These are phyloP conservation scores for Drechmeria coniospora DNA, from an alignment of 2,329 filamentous ascomycete species.

Conservation along the genomic window DNA sequence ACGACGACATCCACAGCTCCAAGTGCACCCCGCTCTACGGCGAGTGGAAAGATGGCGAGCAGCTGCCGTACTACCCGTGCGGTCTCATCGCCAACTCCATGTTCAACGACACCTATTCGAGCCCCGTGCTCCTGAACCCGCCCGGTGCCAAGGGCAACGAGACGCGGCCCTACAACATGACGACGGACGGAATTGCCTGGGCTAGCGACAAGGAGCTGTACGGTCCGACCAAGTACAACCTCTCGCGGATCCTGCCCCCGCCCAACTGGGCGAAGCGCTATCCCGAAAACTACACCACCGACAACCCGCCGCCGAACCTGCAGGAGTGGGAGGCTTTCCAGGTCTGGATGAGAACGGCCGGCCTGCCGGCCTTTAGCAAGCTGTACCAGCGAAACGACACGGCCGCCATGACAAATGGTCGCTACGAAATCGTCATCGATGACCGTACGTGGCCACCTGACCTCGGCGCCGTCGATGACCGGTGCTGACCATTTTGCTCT, in stretches of 20 bases:
- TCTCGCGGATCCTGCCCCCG: conserved; percentile 56
- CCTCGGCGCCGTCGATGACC: neutral
- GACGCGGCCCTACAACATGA: conserved; percentile 55
- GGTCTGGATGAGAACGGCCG: conserved; percentile 98
- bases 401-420: conserved; percentile 49
- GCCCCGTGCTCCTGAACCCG: conserved; percentile 45
- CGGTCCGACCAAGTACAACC: conserved; percentile 49
- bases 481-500: conserved; percentile 4
- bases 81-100: conserved; percentile 91
- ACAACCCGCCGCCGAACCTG: conserved; percentile 54
- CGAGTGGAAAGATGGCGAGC: conserved; percentile 22
- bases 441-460: conserved; percentile 46
- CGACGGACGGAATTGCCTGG: conserved; percentile 73
- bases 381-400: conserved; percentile 71
- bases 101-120: conserved; percentile 83
- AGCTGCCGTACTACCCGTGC: conserved; percentile 78
- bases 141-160: conserved; percentile 13
- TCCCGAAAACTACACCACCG: conserved; percentile 50
- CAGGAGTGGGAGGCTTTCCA: conserved; percentile 72
- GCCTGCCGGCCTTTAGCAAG: conserved; percentile 88
- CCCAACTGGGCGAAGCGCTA: conserved; percentile 71
- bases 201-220: conserved; percentile 68
- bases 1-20: conserved; percentile 45
- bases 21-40: conserved; percentile 61
- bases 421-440: conserved; percentile 61